phyloP scores from a whole-genome alignment of 176 grass and related monocot genomes.

The Triticum timopheevii region DNA sequence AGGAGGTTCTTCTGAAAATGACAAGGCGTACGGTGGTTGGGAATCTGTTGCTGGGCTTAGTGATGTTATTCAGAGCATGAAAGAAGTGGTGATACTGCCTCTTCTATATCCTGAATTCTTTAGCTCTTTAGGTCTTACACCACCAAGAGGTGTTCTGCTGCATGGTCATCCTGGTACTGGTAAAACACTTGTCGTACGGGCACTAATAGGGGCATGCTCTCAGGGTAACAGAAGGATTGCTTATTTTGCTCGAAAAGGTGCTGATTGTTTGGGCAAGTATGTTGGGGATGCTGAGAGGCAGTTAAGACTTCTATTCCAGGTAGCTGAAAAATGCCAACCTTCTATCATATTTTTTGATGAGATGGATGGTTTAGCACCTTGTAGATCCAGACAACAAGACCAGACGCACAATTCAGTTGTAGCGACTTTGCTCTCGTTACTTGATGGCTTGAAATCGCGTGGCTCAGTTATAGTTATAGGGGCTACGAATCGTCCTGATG shows the following conservation, averaged over 20 bases:
- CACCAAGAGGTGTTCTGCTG: conserved; percentile 93
- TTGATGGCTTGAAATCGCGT: conserved; percentile 96
- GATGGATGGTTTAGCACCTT: conserved; percentile 94
- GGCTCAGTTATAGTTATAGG: conserved; percentile 98
- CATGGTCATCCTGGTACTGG: conserved; percentile 97
- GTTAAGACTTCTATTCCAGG: conserved; percentile 94
- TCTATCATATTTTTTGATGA: conserved; percentile 99
- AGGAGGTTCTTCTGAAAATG: conserved; percentile 74
- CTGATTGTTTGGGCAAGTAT: conserved; percentile 99
- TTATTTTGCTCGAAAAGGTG: conserved; percentile 98
- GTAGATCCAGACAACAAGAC: conserved; percentile 81
- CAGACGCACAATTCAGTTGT: conserved; percentile 99
- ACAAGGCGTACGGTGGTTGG: conserved; percentile 69
- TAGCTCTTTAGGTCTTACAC: conserved; percentile 68
- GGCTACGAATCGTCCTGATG: conserved; percentile 91
- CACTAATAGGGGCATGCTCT: conserved; percentile 95
- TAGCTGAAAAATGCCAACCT: conserved; percentile 94
- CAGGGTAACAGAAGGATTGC: conserved; percentile 84
- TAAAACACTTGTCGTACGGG: conserved; percentile 90
- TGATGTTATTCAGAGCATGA: conserved; percentile 90
- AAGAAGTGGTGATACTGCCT: conserved; percentile 94
- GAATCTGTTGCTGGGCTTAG: conserved; percentile 96
- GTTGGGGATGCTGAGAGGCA: conserved; percentile 96
- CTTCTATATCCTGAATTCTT: conserved; percentile 93
- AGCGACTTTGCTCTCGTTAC: conserved; percentile 87